phyloP scores from a whole-genome alignment of 2,329 filamentous ascomycete genomes.

The Knufia petricola region DNA sequence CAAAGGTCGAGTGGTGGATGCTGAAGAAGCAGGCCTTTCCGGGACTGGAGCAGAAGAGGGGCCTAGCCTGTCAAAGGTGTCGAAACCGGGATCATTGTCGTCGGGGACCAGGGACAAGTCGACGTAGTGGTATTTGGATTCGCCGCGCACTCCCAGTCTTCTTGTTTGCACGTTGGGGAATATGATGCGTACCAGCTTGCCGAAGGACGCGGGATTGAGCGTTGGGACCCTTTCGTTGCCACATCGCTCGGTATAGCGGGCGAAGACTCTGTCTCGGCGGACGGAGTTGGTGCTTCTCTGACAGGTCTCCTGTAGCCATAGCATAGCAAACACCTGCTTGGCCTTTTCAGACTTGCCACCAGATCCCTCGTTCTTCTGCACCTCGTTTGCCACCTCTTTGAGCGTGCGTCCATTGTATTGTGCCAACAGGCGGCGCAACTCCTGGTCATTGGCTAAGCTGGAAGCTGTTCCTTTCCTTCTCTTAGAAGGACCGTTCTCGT shows the following conservation, averaged over 20 bases:
- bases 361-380: conserved; percentile 40
- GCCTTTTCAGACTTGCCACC: conserved; percentile 43
- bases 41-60: conserved; percentile 15
- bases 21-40: conserved; percentile 16
- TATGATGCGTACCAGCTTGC: conserved; percentile 90
- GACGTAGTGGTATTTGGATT: conserved; percentile 94
- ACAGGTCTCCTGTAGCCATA: conserved; percentile 41
- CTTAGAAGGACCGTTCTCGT: conserved; percentile 30
- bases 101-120: conserved; percentile 34
- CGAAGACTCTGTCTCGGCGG: conserved; percentile 84
- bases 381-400: conserved; percentile 40
- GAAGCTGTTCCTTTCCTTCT: conserved; percentile 38
- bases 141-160: conserved; percentile 81
- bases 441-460: conserved; percentile 41
- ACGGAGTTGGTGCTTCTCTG: conserved; percentile 54
- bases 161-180: conserved; percentile 92
- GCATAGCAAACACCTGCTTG: conserved; percentile 44
- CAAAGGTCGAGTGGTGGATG: neutral
- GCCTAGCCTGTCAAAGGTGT: conserved; percentile 14
- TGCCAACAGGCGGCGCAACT: conserved; percentile 37
- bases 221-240: conserved; percentile 90
- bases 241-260: conserved; percentile 87
- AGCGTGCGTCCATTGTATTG: conserved; percentile 38
- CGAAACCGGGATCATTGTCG: conserved; percentile 18
- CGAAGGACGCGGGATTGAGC: conserved; percentile 92